Percentiles rank a stretch among this genome's conserved stretches.
phyloP scores from a whole-genome alignment of 73 alveolate species.

The Tetrahymena malaccensis region DNA sequence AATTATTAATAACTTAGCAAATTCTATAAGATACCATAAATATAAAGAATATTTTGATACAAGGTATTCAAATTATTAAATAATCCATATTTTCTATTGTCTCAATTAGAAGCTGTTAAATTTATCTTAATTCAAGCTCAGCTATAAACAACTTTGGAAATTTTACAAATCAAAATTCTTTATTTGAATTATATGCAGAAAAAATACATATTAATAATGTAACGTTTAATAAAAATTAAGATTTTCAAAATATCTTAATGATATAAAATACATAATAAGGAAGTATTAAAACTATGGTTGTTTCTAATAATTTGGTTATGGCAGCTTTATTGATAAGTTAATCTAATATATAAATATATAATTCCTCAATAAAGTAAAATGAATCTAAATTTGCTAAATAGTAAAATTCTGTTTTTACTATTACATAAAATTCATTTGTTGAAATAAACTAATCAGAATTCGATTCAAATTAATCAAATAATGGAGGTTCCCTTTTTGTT shows the following conservation, averaged over 20 bases:
- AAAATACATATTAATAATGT: too few species aligned
- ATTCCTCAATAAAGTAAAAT: neutral
- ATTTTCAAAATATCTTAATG: too few species aligned
- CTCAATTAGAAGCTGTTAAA: neutral
- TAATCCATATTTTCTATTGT: neutral
- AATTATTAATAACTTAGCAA: neutral
- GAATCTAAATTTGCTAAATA: neutral
- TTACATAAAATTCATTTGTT: neutral
- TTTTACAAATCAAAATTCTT: neutral
- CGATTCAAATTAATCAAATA: neutral
- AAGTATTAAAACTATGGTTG: neutral
- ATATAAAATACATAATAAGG: neutral
- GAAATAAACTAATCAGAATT: neutral
- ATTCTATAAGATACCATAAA: neutral
- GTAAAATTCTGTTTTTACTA: neutral
- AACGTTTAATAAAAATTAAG: neutral
- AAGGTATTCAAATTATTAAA: neutral
- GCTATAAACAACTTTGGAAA: neutral
- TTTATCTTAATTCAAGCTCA: neutral
- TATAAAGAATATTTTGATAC: neutral
- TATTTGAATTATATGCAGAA: neutral
- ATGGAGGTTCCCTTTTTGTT: neutral
- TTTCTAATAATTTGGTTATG: neutral
- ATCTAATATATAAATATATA: neutral
- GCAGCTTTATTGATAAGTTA: neutral